A percentile compares a stretch with the other conserved stretches of the same genome.
Evolutionary conservation across 257 asterid genomes (phyloP).

Genomic region (Linaria vulgaris): DNA sequence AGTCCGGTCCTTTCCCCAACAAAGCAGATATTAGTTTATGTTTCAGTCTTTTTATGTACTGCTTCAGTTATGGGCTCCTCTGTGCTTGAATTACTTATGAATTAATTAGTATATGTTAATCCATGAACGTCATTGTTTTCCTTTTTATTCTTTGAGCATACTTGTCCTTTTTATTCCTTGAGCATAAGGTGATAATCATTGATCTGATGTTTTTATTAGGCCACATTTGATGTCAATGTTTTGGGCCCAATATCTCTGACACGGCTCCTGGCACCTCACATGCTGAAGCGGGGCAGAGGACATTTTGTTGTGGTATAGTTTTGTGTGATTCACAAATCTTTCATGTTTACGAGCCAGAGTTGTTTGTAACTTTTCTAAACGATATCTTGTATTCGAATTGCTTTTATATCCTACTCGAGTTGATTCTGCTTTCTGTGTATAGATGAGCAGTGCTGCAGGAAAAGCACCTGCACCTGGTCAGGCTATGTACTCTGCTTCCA

Average conservation of each 20-base stretch:
- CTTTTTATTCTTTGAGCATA: neutral
- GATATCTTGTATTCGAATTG: neutral
- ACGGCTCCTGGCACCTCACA: conserved; percentile 67
- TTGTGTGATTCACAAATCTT: conserved; percentile 15
- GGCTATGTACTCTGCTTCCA: conserved; percentile 90
- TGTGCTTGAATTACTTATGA: too few species aligned
- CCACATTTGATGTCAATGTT: conserved; percentile 80
- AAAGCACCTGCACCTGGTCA: conserved; percentile 97
- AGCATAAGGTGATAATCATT: conserved; percentile 12
- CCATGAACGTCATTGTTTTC: too few species aligned
- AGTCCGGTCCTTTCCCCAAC: neutral
- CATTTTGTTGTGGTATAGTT: conserved; percentile 92
- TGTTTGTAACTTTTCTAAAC: conserved; percentile 9
- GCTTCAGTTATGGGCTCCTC: too few species aligned
- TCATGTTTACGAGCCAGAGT: conserved; percentile 6
- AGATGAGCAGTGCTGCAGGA: conserved; percentile 99
- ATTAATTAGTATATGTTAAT: too few species aligned
- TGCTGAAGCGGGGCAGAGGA: conserved; percentile 92
- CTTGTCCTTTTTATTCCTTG: neutral
- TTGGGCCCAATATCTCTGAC: conserved; percentile 92
- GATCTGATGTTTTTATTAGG: conserved; percentile 50
- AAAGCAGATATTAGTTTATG: neutral
- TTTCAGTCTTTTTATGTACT: conserved; percentile 3
- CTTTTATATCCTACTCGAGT: conserved; percentile 17
- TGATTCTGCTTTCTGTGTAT: conserved; percentile 28